A percentile compares a stretch with the other conserved stretches of the same genome.
Evolutionary conservation across 495 filamentous ascomycete species (phyloP).

Genomic region (Hypoxylon subgilvum): DNA sequence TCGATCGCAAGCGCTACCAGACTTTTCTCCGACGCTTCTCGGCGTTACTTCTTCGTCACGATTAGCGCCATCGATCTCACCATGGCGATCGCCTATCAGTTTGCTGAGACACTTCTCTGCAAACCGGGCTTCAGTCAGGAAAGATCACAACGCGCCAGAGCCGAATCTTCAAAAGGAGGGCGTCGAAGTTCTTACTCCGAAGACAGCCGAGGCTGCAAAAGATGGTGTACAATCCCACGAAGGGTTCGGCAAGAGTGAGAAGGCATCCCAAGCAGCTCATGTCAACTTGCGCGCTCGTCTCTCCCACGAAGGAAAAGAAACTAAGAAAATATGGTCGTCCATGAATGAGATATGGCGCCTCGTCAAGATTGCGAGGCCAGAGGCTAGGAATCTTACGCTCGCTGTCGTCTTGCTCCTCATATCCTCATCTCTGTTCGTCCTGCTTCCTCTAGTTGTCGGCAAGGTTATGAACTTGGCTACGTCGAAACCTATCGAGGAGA

Average conservation of each 20-base stretch:
- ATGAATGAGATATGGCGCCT: slow-evolving; percentile 82
- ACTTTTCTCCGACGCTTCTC: slow-evolving; percentile 34
- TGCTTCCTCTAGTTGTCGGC: slow-evolving; percentile 93
- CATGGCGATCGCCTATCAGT: slow-evolving; percentile 20
- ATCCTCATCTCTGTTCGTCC: slow-evolving; percentile 90
- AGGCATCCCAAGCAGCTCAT: slow-evolving; percentile 84
- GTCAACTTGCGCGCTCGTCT: slow-evolving; percentile 87
- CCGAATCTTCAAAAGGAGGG: slow-evolving; percentile 13
- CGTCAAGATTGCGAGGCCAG: slow-evolving; percentile 85
- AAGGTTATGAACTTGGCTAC: slow-evolving; percentile 91
- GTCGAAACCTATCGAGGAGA: slow-evolving; percentile 57
- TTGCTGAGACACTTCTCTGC: slow-evolving; percentile 18
- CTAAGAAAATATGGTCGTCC: slow-evolving; percentile 62
- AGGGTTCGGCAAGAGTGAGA: slow-evolving; percentile 57
- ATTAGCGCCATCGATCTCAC: slow-evolving; percentile 1
- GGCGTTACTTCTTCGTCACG: slow-evolving; percentile 30
- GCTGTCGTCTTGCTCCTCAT: slow-evolving; percentile 85
- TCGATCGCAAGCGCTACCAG: slow-evolving; percentile 27
- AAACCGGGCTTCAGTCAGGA: slow-evolving; percentile 4
- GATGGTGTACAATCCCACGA: slow-evolving; percentile 21
- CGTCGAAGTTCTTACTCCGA: not conserved
- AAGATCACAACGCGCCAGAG: slow-evolving; percentile 7
- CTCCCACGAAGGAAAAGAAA: slow-evolving; percentile 74
- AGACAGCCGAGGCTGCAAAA: slow-evolving; percentile 5
- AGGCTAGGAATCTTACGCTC: slow-evolving; percentile 74